These are phyloP conservation scores for Rhodocollybia butyracea DNA, from an alignment of 768 basidiomycete species.

Conservation along the genomic window DNA sequence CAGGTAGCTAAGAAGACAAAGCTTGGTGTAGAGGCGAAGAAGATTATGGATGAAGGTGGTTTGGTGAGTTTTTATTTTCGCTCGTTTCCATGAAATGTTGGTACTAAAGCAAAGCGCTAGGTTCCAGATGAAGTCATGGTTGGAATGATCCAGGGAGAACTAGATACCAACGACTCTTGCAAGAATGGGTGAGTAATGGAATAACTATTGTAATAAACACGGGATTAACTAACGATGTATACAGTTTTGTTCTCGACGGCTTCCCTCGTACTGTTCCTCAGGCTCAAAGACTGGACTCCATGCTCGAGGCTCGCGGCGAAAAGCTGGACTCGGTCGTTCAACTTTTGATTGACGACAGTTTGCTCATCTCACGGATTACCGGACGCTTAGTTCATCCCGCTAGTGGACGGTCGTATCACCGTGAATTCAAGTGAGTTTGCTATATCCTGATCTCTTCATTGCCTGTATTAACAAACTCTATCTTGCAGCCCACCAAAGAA, in stretches of 20 bases:
- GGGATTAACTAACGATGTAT: neutral
- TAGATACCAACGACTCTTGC: slow-evolving; percentile 89
- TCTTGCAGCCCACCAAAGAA: slow-evolving; percentile 90
- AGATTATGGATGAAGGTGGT: slow-evolving; percentile 96
- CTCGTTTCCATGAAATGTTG: neutral
- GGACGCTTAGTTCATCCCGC: slow-evolving; percentile 90
- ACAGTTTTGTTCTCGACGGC: slow-evolving; percentile 96
- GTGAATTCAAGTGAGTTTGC: slow-evolving; percentile 80
- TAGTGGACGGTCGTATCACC: slow-evolving; percentile 92
- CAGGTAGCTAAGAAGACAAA: slow-evolving; percentile 86
- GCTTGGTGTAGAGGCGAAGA: slow-evolving; percentile 91
- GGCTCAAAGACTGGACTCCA: slow-evolving; percentile 91
- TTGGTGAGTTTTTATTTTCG: slow-evolving; percentile 38
- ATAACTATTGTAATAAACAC: neutral
- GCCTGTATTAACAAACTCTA: slow-evolving; percentile 10
- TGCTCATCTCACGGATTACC: slow-evolving; percentile 96
- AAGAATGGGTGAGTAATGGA: slow-evolving; percentile 80
- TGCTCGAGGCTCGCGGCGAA: slow-evolving; percentile 82
- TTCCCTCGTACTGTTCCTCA: slow-evolving; percentile 98
- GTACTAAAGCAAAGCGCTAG: neutral
- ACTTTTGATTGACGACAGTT: slow-evolving; percentile 87
- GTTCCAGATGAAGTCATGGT: slow-evolving; percentile 95
- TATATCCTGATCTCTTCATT: slow-evolving; percentile 3
- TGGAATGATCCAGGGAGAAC: slow-evolving; percentile 93
- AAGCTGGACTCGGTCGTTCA: slow-evolving; percentile 91